Evolutionary conservation across 2,329 filamentous ascomycete genomes (phyloP).

Genomic region (Paracoccidioides brasiliensis): DNA sequence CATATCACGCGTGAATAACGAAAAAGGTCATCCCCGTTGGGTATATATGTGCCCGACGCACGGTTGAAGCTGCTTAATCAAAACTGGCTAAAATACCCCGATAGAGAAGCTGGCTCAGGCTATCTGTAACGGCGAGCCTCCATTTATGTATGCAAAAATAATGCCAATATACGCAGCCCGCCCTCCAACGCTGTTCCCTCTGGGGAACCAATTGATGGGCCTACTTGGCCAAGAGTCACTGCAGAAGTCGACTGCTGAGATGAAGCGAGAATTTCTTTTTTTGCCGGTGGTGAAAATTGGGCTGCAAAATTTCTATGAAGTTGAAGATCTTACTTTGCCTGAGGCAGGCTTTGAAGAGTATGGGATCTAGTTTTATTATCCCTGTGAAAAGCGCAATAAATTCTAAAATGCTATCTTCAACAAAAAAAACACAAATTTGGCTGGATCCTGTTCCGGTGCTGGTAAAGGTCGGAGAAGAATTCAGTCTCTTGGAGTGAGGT

Average conservation of each 20-base stretch:
- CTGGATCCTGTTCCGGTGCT: not conserved
- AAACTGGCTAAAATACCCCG: not conserved
- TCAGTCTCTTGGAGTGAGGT: too few species aligned
- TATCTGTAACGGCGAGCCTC: not conserved
- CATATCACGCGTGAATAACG: not conserved
- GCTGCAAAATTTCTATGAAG: not conserved
- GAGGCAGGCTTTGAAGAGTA: not conserved
- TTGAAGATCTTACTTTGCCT: not conserved
- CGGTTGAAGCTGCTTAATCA: not conserved
- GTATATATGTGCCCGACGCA: not conserved
- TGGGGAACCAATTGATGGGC: not conserved
- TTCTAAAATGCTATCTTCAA: too few species aligned
- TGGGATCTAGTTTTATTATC: not conserved
- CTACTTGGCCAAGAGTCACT: not conserved
- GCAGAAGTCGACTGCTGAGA: not conserved
- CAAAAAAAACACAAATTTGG: not conserved
- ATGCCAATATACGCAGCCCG: not conserved
- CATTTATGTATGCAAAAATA: too few species aligned
- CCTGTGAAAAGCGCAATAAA: not conserved
- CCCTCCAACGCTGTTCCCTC: not conserved
- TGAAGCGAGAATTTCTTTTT: not conserved
- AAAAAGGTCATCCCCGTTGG: slow-evolving; percentile 1
- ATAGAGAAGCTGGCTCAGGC: not conserved
- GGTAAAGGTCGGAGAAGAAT: not conserved
- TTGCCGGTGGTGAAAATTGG: not conserved